Evolutionary conservation across 345 rosid species (phyloP), one percentile per base, ranked within the genome.

Genomic region (Ailanthus altissimus): DNA sequence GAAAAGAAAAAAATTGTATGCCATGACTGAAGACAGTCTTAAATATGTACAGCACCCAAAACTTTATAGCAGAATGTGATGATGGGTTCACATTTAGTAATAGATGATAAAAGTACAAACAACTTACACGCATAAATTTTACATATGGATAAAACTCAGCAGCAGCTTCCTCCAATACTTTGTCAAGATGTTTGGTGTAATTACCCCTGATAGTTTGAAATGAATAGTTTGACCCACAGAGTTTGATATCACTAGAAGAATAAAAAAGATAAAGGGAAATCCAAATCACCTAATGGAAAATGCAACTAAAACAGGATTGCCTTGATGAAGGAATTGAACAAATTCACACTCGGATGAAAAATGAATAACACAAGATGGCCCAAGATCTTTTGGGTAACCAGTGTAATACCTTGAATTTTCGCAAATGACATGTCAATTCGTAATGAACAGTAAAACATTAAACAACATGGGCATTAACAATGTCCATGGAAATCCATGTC

Each of bases 261-360:
- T 36, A 60, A 23, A 43, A 47, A 57, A 65, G 45, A 54, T 21
- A 38, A 15, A 54, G 28, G 16, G 15, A 23, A 28, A 42, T 72
- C 46, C 49, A 79, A 77, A 62, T 81, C 71, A 92, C 99, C 88
- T 92, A 46, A 95, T 89, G 74, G 97, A 93, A 77, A 96, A 96
- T 70, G 97, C 96, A 49, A 91, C 98, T 45, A 89, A 97, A 32
- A 93, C 89, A 2, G 97, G 99, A 58, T 67, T 70, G 15, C 93
- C 93, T 74, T 90, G 85, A 73, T 96, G 99, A 83, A 96, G 98
- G 47, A 93, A 85, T 74, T 93, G 92, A 54, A 93, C 97, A 86
- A 95, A 93, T 78, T 95, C 98, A 46, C 93, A 91, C 86, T 95
- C 98, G 20, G 98, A 93, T 3, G 88, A 87, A 59, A 95, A 95